Evolutionary conservation across 805 yeast species (phyloP).

Genomic region (Monosporozyma unispora): DNA sequence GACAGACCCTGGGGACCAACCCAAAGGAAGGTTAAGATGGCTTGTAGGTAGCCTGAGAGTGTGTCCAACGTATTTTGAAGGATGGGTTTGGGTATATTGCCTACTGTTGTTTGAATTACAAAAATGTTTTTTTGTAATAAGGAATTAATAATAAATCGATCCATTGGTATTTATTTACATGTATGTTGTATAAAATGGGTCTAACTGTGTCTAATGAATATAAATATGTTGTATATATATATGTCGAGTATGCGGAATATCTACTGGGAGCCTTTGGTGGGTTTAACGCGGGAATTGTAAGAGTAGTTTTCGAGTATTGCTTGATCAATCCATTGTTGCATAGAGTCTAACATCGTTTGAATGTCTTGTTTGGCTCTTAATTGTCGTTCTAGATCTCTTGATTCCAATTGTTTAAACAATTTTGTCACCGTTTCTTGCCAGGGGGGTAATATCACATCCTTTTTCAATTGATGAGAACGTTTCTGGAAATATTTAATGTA

Average conservation of each 20-base stretch:
- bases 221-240: too few species aligned
- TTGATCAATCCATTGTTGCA: constrained; percentile 15
- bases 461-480: neutral
- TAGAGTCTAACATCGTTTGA: constrained; percentile 5
- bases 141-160: neutral
- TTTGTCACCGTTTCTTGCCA: neutral
- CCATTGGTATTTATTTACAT: neutral
- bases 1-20: neutral
- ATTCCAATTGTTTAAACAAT: neutral
- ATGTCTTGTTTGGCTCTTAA: neutral
- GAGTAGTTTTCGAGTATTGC: constrained; percentile 1
- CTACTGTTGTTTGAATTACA: neutral
- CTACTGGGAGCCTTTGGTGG: neutral
- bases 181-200: neutral
- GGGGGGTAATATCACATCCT: neutral
- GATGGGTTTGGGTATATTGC: neutral
- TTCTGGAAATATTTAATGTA: neutral
- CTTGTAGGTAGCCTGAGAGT: neutral
- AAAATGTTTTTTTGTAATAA: neutral
- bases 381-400: neutral
- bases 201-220: neutral
- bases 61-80: neutral
- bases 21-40: neutral
- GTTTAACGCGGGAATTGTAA: too few species aligned
- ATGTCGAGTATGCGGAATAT: neutral